Evolutionary conservation across 495 filamentous ascomycete genomes (phyloP), one percentile per base, ranked within the genome.

Genomic region (Neurospora discreta): DNA sequence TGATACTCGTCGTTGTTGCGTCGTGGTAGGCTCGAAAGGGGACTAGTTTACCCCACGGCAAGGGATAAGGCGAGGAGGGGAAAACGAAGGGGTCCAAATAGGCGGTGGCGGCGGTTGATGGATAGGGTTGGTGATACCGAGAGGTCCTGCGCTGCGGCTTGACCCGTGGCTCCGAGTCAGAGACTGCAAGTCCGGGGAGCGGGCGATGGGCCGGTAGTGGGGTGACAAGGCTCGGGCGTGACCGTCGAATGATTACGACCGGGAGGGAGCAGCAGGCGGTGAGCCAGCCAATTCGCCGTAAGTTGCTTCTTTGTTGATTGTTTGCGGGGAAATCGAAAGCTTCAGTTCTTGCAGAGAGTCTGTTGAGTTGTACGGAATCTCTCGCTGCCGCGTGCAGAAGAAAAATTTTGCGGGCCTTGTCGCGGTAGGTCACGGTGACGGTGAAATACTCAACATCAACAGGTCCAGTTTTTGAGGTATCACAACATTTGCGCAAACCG

Each of bases 1-100:
- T 70, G 69, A 52, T 67, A 72, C 20, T 67, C 67, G 65, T 70
- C 38, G 36, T 68, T 43, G 71, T 18, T 33, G 52, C 30, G 52
- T 60, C 52, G 52, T 65, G 26, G 52, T 65, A 36, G 20, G 36
- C 36, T 41, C n/a, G 70, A 36, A 33, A 39, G 5, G 11, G 41
- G 38, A 13, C 36, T 36, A 23, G 58, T 68, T 20, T 41, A 40
- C 46, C 30, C 52, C 33, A 39, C 58, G 30, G 70, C 40, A 71
- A 71, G 46, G 36, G 43, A 65, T 65, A 65, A 3, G 26, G 23
- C 26, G 26, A 65, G 7, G 26, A 65, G 52, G 26, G 26, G 52
- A 65, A 65, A 65, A 65, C 52, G 52, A 65, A 65, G 52, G 52
- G 26, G 23, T 65, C 52, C 52, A 16, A 68, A 71, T 38, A 20